Percentiles rank a stretch among this genome's conserved stretches.
Evolutionary conservation across 208 protist genomes (phyloP).

Genomic region (Crithidia bombi): DNA sequence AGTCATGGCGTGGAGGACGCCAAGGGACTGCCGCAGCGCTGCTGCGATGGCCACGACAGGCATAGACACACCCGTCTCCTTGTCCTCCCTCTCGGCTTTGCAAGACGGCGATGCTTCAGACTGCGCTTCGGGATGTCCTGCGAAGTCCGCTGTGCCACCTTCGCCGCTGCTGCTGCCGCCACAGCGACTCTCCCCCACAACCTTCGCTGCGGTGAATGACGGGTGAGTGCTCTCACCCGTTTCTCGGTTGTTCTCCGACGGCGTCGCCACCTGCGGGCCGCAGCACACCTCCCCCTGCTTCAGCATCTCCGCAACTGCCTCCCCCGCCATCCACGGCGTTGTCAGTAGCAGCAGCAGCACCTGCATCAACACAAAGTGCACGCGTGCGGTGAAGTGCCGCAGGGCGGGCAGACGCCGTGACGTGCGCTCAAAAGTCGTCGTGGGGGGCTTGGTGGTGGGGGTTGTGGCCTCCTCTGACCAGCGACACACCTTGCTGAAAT

Average conservation of each 20-base stretch:
- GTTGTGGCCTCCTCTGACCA: too few species aligned
- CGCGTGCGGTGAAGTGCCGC: neutral
- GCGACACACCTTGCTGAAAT: neutral
- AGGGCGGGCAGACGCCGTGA: neutral
- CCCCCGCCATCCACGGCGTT: conserved; percentile 17
- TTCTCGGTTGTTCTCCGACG: too few species aligned
- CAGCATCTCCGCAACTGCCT: conserved; percentile 10
- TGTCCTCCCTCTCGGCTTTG: too few species aligned
- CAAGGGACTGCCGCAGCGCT: neutral
- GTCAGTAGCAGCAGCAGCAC: conserved; percentile 26
- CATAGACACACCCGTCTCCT: neutral
- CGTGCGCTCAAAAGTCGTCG: neutral
- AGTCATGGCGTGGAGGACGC: neutral
- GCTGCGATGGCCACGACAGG: neutral
- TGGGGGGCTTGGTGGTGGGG: neutral
- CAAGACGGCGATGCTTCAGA: too few species aligned
- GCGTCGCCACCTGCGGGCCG: too few species aligned
- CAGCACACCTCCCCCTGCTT: neutral
- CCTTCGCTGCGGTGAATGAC: too few species aligned
- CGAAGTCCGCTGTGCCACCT: too few species aligned
- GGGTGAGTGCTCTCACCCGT: too few species aligned
- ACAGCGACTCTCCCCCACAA: too few species aligned
- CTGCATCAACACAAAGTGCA: conserved; percentile 14
- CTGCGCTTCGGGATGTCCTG: too few species aligned
- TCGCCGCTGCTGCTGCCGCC: too few species aligned